Percentiles rank a stretch among this genome's conserved stretches.
These are phyloP conservation scores for Jatropha multifida DNA, from an alignment of 441 rosid genomes.

Conservation along the genomic window DNA sequence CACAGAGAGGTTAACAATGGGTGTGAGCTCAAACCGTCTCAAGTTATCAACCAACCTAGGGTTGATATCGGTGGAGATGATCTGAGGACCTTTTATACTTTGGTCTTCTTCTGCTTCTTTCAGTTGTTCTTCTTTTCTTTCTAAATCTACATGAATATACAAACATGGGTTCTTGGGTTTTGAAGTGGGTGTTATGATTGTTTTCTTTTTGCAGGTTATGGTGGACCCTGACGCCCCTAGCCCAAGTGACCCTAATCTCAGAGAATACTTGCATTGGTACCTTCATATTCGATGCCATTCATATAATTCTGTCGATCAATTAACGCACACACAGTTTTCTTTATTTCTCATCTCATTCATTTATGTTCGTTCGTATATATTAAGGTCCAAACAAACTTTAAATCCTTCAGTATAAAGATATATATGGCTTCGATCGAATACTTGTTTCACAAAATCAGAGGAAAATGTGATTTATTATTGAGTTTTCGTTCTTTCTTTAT, in stretches of 20 bases:
- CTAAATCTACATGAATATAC: background rate
- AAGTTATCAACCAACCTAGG: conserved; percentile 61
- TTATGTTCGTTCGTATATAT: no score
- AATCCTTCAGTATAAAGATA: no score
- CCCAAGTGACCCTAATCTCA: conserved; percentile 75
- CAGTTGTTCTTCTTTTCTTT: background rate
- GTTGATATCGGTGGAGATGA: conserved; percentile 82
- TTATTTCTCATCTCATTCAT: background rate
- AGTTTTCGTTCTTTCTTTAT: no score
- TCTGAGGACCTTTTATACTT: conserved; percentile 73
- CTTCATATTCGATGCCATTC: background rate
- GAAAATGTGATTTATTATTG: no score
- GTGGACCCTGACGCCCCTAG: conserved; percentile 95
- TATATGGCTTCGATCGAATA: no score
- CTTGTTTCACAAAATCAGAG: no score
- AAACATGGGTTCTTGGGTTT: background rate
- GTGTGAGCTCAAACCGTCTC: conserved; percentile 74
- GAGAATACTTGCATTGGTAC: conserved; percentile 91
- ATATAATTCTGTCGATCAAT: no score
- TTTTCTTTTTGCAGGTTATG: conserved; percentile 53
- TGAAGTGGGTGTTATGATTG: no score
- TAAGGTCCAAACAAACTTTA: no score
- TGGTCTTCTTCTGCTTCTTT: conserved; percentile 37
- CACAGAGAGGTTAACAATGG: conserved; percentile 67
- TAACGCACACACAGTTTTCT: background rate